phyloP scores from a whole-genome alignment of 805 yeast genomes.

The Sungouiozyma ichnusensis region DNA sequence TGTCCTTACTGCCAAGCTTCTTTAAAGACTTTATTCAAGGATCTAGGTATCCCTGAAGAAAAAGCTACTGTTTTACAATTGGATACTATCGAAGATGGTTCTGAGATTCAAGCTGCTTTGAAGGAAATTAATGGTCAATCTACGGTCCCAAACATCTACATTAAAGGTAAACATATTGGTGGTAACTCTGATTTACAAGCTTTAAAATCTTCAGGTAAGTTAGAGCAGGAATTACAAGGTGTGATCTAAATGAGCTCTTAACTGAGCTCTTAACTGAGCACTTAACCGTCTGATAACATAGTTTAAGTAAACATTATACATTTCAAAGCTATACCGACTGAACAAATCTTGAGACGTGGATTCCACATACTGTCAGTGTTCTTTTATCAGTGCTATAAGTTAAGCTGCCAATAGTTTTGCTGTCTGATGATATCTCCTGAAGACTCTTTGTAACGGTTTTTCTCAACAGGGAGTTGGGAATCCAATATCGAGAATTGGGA shows the following conservation, averaged over 20 bases:
- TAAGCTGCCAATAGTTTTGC: no score
- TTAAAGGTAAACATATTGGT: slow-evolving; percentile 87
- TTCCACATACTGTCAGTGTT: no score
- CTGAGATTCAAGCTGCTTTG: slow-evolving; percentile 72
- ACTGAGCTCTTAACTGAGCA: no score
- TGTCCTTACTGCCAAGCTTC: slow-evolving; percentile 56
- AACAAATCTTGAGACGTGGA: no score
- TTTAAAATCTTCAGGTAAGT: slow-evolving; percentile 50
- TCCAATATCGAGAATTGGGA: no score
- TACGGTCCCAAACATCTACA: slow-evolving; percentile 89
- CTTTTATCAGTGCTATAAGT: no score
- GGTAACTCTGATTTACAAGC: slow-evolving; percentile 86
- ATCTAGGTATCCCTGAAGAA: slow-evolving; percentile 35
- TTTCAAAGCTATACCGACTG: no score
- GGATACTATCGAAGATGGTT: slow-evolving; percentile 57
- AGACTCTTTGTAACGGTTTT: no score
- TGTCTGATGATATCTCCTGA: no score
- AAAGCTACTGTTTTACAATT: slow-evolving; percentile 32
- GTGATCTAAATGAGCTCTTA: neutral
- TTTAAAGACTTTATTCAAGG: slow-evolving; percentile 29
- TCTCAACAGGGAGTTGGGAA: no score
- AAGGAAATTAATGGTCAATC: slow-evolving; percentile 73
- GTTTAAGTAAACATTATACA: no score
- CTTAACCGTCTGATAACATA: no score
- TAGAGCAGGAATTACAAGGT: slow-evolving; percentile 32